phyloP scores from a whole-genome alignment of 768 basidiomycete species.

The Epithele typhae region DNA sequence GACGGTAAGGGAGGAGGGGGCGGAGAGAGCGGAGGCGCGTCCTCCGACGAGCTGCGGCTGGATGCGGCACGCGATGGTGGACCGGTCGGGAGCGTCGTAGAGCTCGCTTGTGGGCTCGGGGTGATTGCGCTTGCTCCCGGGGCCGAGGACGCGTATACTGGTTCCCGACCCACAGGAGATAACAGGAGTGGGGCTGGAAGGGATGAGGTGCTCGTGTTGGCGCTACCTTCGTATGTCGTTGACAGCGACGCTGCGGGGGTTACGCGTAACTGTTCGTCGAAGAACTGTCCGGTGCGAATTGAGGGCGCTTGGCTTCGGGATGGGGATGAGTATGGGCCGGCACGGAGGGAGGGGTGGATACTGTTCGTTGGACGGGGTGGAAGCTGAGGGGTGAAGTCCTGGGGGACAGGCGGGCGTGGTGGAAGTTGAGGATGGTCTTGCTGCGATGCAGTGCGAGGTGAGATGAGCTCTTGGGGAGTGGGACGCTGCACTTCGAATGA shows the following conservation, averaged over 20 bases:
- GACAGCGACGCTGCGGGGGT: neutral
- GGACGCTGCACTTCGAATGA: slow-evolving; percentile 6
- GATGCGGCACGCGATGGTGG: too few species aligned
- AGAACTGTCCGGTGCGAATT: slow-evolving; percentile 18
- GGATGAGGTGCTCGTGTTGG: too few species aligned
- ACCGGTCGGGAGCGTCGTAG: too few species aligned
- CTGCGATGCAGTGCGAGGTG: slow-evolving; percentile 23
- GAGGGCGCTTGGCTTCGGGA: slow-evolving; percentile 40
- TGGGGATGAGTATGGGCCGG: slow-evolving; percentile 35
- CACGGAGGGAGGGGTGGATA: slow-evolving; percentile 73
- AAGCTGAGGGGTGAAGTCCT: slow-evolving; percentile 68
- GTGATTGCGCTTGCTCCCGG: too few species aligned
- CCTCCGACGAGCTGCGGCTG: too few species aligned
- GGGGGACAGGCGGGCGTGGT: slow-evolving; percentile 43
- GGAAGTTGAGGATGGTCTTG: slow-evolving; percentile 67
- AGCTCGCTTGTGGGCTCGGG: too few species aligned
- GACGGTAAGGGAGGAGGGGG: slow-evolving; percentile 5
- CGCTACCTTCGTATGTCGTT: too few species aligned
- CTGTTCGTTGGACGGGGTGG: slow-evolving; percentile 66
- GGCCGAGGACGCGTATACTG: too few species aligned
- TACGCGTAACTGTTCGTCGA: slow-evolving; percentile 24
- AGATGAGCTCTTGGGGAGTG: slow-evolving; percentile 50
- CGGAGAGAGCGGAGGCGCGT: neutral
- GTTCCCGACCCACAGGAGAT: too few species aligned
- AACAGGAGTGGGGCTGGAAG: too few species aligned